These are phyloP conservation scores for Debaryomyces udenii DNA, from an alignment of 1,139 yeast genomes.

Conservation along the genomic window DNA sequence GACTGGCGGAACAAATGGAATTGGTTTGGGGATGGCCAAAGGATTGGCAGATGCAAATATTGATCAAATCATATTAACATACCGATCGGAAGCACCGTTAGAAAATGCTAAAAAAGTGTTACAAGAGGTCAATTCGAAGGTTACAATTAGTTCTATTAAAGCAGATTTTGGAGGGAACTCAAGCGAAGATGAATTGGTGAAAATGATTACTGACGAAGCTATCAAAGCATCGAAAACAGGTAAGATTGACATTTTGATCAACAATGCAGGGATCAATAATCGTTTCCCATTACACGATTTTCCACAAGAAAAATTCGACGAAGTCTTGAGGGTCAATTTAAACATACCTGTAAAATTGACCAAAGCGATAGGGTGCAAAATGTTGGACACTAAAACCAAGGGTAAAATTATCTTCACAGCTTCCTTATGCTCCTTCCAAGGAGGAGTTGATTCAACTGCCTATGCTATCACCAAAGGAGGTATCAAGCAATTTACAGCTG, in stretches of 20 bases:
- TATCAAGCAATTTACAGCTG: slow-evolving; percentile 48
- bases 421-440: slow-evolving; percentile 17
- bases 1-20: slow-evolving; percentile 41
- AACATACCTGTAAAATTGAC: slow-evolving; percentile 49
- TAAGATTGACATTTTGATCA: slow-evolving; percentile 52
- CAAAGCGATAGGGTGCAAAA: slow-evolving; percentile 47
- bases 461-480: slow-evolving; percentile 60
- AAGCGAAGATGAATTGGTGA: slow-evolving; percentile 14
- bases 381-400: slow-evolving; percentile 28
- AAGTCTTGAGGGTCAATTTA: slow-evolving; percentile 53
- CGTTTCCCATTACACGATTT: slow-evolving; percentile 39
- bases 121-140: slow-evolving; percentile 21
- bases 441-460: slow-evolving; percentile 38
- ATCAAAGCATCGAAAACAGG: slow-evolving; percentile 32
- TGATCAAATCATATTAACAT: slow-evolving; percentile 30
- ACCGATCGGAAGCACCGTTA: slow-evolving; percentile 22
- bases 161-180: slow-evolving; percentile 23
- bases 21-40: slow-evolving; percentile 38
- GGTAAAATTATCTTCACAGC: slow-evolving; percentile 32
- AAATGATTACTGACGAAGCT: slow-evolving; percentile 20
- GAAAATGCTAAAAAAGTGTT: slow-evolving; percentile 22
- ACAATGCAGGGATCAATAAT: slow-evolving; percentile 56
- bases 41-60: slow-evolving; percentile 39
- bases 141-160: slow-evolving; percentile 23
- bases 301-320: slow-evolving; percentile 43